phyloP scores from a whole-genome alignment of 2,329 filamentous ascomycete genomes.

The Apiospora marii region DNA sequence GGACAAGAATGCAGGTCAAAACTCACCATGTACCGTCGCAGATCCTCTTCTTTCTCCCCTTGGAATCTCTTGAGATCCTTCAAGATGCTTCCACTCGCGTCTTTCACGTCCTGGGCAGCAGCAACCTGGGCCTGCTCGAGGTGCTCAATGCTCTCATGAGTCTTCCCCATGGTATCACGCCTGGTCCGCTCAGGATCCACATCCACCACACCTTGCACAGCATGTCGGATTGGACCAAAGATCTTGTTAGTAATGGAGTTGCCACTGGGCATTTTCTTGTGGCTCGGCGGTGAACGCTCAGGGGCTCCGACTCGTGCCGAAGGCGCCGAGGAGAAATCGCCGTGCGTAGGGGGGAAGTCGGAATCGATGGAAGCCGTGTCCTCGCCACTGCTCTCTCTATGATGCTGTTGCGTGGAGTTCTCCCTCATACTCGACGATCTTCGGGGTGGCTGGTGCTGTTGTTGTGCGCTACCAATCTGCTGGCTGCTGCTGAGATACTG shows the following conservation, averaged over 20 bases:
- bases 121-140: conserved; percentile 91
- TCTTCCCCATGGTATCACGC: conserved; percentile 94
- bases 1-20: conserved; percentile 5
- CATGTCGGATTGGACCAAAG: conserved; percentile 93
- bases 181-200: conserved; percentile 93
- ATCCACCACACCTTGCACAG: conserved; percentile 94
- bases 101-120: conserved; percentile 89
- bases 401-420: conserved; percentile 54
- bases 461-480: conserved; percentile 50
- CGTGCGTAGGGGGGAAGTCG: conserved; percentile 91
- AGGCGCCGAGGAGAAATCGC: conserved; percentile 72
- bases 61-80: conserved; percentile 94
- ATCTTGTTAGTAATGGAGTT: conserved; percentile 93
- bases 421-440: conserved; percentile 71
- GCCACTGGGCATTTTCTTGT: conserved; percentile 85
- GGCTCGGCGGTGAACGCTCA: conserved; percentile 59
- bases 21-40: conserved; percentile 94
- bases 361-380: conserved; percentile 94
- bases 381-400: conserved; percentile 67
- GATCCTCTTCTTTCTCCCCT: conserved; percentile 91
- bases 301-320: conserved; percentile 78
- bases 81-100: conserved; percentile 87
- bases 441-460: conserved; percentile 62
- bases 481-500: conserved; percentile 85
- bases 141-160: conserved; percentile 83